Evolutionary conservation across 2,329 filamentous ascomycete genomes (phyloP), one percentile per base, ranked within the genome.

Genomic region (Iodosphaeria phyllophila): DNA sequence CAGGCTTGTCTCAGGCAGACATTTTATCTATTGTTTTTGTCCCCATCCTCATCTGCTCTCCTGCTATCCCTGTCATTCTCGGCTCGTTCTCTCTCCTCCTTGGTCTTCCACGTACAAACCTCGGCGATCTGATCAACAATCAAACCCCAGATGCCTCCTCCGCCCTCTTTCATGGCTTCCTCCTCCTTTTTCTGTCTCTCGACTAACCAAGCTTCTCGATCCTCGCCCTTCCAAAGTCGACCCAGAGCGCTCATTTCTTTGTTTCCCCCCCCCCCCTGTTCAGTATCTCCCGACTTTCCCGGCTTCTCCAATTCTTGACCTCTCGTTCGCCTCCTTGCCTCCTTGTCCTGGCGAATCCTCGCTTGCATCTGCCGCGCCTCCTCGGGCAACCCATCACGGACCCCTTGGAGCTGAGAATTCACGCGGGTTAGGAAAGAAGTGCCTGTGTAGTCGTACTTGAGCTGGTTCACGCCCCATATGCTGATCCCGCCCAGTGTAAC

Each of bases 201-300:
- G 45, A 56, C 44, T 40, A 54, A 51, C 64, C 64, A 69, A 33
- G 60, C 53, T 22, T 56, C 52, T n/a, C 44, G 44, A 41, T 68
- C 64, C 18, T 52, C 54, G 17, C 66, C 67, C 56, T 67, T 62
- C 67, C 66, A 72, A 10, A 70, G 42, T 33, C 52, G 52, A 32
- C 58, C 48, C 27, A 65, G 19, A 4, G 51, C 9, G 0, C 48
- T 39, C 11, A 17, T 15, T 20, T 22, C 24, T 12, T 29, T 18
- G 25, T 23, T 21, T 30, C 29, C 16, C 32, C 28, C 28, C 27
- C 24, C 24, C 26, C 28, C 24, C 30, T 26, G 9, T 20, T 42
- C 38, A 28, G 36, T 29, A 36, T 31, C 32, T 32, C 33, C 32
- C 37, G 30, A 30, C 22, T 40, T 42, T 36, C 50, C 40, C 27